Evolutionary conservation across 1,284 basidiomycete genomes (phyloP), one percentile per base, ranked within the genome.

Genomic region (Sporisorium sorghi): DNA sequence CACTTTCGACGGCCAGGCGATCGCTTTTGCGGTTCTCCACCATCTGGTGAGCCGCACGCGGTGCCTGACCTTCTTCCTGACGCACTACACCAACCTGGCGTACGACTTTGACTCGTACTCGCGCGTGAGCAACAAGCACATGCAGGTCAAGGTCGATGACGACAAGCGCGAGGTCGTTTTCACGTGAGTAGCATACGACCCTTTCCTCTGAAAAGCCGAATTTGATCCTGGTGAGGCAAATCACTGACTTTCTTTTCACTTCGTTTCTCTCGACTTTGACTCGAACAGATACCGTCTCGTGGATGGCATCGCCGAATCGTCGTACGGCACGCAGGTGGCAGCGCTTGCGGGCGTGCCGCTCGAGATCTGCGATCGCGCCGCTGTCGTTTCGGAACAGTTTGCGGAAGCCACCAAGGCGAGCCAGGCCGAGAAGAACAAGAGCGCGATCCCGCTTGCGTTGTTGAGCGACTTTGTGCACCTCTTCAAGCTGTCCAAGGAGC

Each of bases 271-370:
- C 42, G 8, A n/a, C 17, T 11, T 43, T 19, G 23, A 19, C 6
- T 17, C 32, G n/a, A 9, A 56, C 64, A 79, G 77, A 10, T 84
- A 84, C 55, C 77, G 78, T 26, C 73, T 84, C 10, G 77, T 83
- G n/a, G 64, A 69, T 23, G 83, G 83, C 50, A 90, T 91, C 40
- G 95, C 95, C 1, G 90, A 91, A 60, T 93, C 92, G 5, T 96
- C 93, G 1, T 97, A 97, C 81, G 95, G 83, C 28, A 84, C 82
- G 5, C 79, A 84, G 54, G 83, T 84, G 28, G 83, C 83, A 6
- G 78, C 77, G 2, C 71, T 84, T 5, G 83, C 83, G 2, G 83
- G 83, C 10, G 79, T 84, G 32, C 83, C 81, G 14, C 58, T 64
- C 40, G 74, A 62, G 35, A 79, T 84, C 44, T 83, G 82, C 64